A percentile compares a stretch with the other conserved stretches of the same genome.
These are phyloP conservation scores for Pleurotus sapidus DNA, from an alignment of 768 basidiomycete species.

Conservation along the genomic window DNA sequence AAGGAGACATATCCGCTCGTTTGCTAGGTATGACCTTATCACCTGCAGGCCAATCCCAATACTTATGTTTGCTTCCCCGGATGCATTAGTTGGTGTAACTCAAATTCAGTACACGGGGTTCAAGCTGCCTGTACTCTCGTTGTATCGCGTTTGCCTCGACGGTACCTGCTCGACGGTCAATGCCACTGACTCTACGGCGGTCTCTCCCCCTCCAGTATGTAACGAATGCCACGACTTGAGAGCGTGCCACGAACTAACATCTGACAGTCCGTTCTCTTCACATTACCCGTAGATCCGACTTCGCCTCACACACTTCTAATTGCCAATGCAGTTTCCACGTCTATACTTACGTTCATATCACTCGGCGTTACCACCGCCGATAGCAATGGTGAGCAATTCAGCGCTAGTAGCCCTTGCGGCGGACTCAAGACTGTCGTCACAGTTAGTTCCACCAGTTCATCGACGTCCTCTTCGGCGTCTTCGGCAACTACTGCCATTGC, in stretches of 20 bases:
- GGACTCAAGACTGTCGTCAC: too few relatives aligned
- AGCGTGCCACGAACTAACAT: neutral
- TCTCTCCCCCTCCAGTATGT: neutral
- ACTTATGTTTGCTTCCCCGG: neutral
- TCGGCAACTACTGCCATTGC: neutral
- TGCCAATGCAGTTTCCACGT: neutral
- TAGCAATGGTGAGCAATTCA: neutral
- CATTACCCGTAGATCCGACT: neutral
- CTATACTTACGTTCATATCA: neutral
- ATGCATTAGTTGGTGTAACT: neutral
- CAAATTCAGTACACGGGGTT: neutral
- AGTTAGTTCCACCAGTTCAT: neutral
- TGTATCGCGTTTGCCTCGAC: neutral
- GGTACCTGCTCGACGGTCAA: neutral
- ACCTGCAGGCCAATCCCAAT: neutral
- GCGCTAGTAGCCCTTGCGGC: too few relatives aligned
- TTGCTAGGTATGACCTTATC: neutral
- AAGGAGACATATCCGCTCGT: neutral
- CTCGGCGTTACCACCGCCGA: neutral
- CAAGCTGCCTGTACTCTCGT: neutral
- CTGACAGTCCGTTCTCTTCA: neutral
- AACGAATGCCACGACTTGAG: neutral
- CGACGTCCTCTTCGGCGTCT: neutral
- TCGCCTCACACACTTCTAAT: neutral
- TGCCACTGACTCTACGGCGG: neutral